Base-by-base conservation (phyloP, 495 filamentous ascomycete genomes). In the Trichocladium antarcticum region DNA sequence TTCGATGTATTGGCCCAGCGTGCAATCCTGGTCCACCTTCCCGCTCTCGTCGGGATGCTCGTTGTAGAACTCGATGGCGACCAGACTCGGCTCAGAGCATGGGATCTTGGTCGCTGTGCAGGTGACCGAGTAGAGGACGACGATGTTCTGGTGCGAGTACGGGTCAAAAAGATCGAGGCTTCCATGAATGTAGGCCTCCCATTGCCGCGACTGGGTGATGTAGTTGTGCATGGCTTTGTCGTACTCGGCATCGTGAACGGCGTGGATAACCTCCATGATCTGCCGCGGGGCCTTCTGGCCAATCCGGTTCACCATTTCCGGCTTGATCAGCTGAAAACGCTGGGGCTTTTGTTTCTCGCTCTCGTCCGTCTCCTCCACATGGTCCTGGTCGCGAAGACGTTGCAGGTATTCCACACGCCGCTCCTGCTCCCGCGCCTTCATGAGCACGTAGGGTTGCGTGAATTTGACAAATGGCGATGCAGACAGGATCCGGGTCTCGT, bases 381-480 rank as follows among this genome's bases (percentile, higher is more conserved):
- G 70, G 56, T 92, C 83, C 57, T 88, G 83, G 54, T 96, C 87
- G 24, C 84, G 81, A 8, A 96, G 71, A 40, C 81, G 72, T 61
- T 84, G 87, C 22, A 96, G 74, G 61, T 92, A 86, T 1, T 79
- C 74, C 14, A 97, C 62, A 43, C 81, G 81, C 48, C 84, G 75
- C 62, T 97, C 93, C 62, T 96, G 83, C 61, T 94, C 90, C 43
- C 93, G 80, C 38, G 89, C 85, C 45, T 82, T 83, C 79, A 88
- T 93, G 15, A 99, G 74, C 11, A 96, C 75, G 66, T 96, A 94
- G 1, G 93, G 93, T 58, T 88, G 85, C 59, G 84, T 82, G 58
- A 96, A 97, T 63, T 85, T 89, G 37, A 97, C 93, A 57, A 94
- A 97, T 4, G 93, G 93, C 1, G 93, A 97, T 1, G 88, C 84